Evolutionary conservation across 495 filamentous ascomycete genomes (phyloP).

Genomic region (Aspergillus wentii): DNA sequence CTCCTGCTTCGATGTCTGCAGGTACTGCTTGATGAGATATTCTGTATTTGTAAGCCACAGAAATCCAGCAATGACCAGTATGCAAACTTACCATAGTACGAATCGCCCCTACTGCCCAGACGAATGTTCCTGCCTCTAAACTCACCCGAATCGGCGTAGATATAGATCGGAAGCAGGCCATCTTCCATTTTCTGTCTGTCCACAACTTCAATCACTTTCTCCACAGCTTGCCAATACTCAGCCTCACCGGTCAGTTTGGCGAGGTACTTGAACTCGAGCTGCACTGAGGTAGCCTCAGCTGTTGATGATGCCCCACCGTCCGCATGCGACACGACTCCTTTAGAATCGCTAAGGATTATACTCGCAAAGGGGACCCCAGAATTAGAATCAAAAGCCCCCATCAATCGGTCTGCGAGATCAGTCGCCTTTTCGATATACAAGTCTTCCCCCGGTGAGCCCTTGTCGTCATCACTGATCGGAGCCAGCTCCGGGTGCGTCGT

Average conservation of each 20-base stretch:
- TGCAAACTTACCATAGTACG: slow-evolving; percentile 68
- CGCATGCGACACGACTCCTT: slow-evolving; percentile 71
- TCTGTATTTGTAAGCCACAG: slow-evolving; percentile 39
- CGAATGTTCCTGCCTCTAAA: slow-evolving; percentile 85
- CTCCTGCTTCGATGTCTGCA: slow-evolving; percentile 86
- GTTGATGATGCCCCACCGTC: slow-evolving; percentile 92
- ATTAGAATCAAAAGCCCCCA: slow-evolving; percentile 80
- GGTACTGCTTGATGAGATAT: slow-evolving; percentile 94
- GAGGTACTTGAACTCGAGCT: slow-evolving; percentile 97
- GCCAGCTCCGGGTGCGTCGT: slow-evolving; percentile 64
- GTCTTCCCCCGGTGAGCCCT: slow-evolving; percentile 70
- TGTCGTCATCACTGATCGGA: slow-evolving; percentile 59
- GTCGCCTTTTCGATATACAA: slow-evolving; percentile 94
- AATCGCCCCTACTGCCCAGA: slow-evolving; percentile 88
- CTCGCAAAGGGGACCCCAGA: slow-evolving; percentile 88
- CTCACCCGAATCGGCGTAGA: slow-evolving; percentile 69
- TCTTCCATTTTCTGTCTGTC: slow-evolving; percentile 73
- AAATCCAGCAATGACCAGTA: not conserved
- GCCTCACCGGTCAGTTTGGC: slow-evolving; percentile 91
- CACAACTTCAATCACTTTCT: slow-evolving; percentile 85
- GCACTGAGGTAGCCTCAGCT: slow-evolving; percentile 84
- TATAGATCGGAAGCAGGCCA: slow-evolving; percentile 86
- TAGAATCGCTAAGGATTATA: slow-evolving; percentile 73
- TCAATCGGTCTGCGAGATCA: slow-evolving; percentile 80
- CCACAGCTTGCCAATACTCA: slow-evolving; percentile 83